Base-by-base conservation (phyloP, 768 basidiomycete genomes). In the Coprinopsis cinerea region DNA sequence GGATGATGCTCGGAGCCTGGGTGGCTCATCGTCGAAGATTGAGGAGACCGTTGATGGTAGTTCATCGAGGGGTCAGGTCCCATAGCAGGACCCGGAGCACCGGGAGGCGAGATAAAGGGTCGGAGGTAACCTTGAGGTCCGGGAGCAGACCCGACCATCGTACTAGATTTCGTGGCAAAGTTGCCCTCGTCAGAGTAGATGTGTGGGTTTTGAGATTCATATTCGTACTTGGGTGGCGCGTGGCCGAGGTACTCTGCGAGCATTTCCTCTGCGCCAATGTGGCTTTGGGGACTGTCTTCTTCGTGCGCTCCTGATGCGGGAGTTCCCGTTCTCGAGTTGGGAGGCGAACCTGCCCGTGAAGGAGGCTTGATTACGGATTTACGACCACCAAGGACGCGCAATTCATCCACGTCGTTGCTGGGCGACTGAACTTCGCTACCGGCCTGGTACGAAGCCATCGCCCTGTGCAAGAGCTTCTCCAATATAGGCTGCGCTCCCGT, bases 311-410 rank as follows among this genome's bases (percentile, higher is more conserved):
- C 57, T 25, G 53, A 52, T 7, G 57, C 50, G 32, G 59, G 60
- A 4, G 60, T 60, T 24, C 51, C 56, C 5, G 62, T 51, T 18
- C 52, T 30, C 14, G 47, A 23, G 13, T n/a, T n/a, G n/a, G 52
- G 30, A 30, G 40, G 40, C 14, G 53, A 48, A n/a, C 32, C 44
- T 15, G 27, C 35, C 25, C 20, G 44, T n/a, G 39, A 47, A 4
- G 43, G 17, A 11, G 71, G 65, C 28, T 64, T 60, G 36, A 72
- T 68, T 14, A 69, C 64, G 27, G 61, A 51, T 48, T 66, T 67
- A n/a, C 67, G 64, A 27, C 69, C 67, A 27, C 68, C 68, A 6
- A 73, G 58, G 10, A 70, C 66, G 44, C 68, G 69, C 4, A 71
- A 59, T 28, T 67, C 68, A 48, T 73, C 71, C 4, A 51, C 43